Base-by-base conservation (phyloP, 1,139 yeast genomes). In the Candida sojae region DNA sequence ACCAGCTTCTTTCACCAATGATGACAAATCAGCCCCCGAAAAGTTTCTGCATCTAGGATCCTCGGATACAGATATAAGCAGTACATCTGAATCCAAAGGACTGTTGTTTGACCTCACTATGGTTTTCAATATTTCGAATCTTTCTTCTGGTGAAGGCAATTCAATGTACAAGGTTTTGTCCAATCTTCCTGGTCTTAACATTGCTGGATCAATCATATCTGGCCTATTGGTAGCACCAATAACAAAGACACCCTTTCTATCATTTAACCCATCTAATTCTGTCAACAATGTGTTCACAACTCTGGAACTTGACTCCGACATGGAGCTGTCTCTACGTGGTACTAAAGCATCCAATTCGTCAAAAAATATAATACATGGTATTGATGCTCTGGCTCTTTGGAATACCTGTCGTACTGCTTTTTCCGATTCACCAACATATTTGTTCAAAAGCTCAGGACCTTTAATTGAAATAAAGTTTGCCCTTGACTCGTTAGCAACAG, bases 221-320 rank as follows among this genome's bases (percentile, higher is more conserved):
- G 98, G 98, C 64, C 99, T 80, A 61, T 93, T 93, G 0, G 99
- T 93, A 1, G 99, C 99, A 31, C 97, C 99, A 56, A 93, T 83
- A 3, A 93, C 99, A 64, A 87, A 93, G 1, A 93, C 88, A 1
- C 98, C 98, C 48, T 86, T 82, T 59, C 99, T 78, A 58, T 92
- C 97, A 57, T 90, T 91, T 50, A 93, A 79, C 2, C 99, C 99
- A 67, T 93, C 99, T 38, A 93, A 74, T 64, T 93, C 99, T 0
- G 99, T 95, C 55, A 93, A 80, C 38, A 93, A 71, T 0, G 99
- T 95, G 63, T 93, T 95, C 23, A 95, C 99, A 3, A 95, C 98
- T 52, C 99, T 76, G 0, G 97, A 87, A 38, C 96, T 87, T 3
- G 96, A 86, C 62, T 95, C 99, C 7, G 96, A 86, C 56, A 87